phyloP scores from a whole-genome alignment of 768 basidiomycete genomes.

The Hortiboletus flavorubellus region DNA sequence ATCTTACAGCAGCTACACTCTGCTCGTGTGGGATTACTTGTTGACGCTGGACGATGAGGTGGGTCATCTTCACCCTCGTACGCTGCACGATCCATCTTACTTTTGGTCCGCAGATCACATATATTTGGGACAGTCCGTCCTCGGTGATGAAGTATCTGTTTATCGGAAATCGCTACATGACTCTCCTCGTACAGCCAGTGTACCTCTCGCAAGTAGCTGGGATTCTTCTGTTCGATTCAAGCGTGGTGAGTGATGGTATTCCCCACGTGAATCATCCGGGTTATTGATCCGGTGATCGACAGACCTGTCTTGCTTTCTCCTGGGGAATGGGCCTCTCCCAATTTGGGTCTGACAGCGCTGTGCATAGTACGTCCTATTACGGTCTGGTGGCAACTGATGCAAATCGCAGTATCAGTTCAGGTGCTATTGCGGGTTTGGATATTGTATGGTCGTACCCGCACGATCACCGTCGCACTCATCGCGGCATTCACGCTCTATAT shows the following conservation, averaged over 20 bases:
- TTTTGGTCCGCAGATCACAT: not conserved
- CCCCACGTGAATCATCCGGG: not conserved
- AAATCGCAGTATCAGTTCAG: not conserved
- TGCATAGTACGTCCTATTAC: not conserved
- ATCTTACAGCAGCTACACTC: not conserved
- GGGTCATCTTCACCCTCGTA: not conserved
- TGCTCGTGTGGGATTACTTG: slow-evolving; percentile 6
- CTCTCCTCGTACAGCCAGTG: not conserved
- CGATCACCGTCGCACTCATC: not conserved
- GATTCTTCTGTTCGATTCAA: not conserved
- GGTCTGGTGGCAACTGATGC: not conserved
- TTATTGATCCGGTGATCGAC: not conserved
- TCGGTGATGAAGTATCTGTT: not conserved
- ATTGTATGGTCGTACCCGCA: not conserved
- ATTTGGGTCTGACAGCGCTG: not conserved
- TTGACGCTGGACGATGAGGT: slow-evolving; percentile 7
- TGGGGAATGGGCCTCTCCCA: not conserved
- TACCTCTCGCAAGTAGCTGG: not conserved
- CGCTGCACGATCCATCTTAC: not conserved
- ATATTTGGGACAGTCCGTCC: not conserved
- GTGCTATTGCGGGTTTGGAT: slow-evolving; percentile 3
- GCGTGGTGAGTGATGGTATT: not conserved
- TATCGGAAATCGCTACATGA: slow-evolving; percentile 5
- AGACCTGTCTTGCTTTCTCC: not conserved
- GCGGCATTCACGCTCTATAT: not conserved